These are phyloP conservation scores for Pisolithus thermaeus DNA, from an alignment of 1,284 basidiomycete genomes.

Conservation along the genomic window DNA sequence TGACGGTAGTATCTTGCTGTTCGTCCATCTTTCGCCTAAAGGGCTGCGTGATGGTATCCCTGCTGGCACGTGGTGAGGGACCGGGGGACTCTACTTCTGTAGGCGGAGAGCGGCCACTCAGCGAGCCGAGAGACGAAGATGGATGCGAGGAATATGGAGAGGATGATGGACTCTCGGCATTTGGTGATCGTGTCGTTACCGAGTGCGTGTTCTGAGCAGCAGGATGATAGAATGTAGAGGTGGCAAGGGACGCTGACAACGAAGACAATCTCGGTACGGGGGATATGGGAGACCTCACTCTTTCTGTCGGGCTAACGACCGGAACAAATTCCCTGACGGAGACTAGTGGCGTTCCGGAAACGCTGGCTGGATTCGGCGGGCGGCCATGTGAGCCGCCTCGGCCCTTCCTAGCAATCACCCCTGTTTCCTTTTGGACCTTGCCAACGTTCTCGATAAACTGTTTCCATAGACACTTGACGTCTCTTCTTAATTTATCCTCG, in stretches of 20 bases:
- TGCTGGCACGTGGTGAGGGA: conserved; percentile 27
- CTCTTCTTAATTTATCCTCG: conserved; percentile 48
- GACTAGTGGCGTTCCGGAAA: conserved; percentile 20
- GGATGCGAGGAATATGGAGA: conserved; percentile 29
- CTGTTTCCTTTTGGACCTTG: conserved; percentile 39
- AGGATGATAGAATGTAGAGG: conserved; percentile 54
- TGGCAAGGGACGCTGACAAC: conserved; percentile 64
- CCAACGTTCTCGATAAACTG: conserved; percentile 48
- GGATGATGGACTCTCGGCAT: conserved; percentile 21
- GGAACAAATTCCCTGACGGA: conserved; percentile 53
- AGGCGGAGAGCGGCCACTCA: conserved; percentile 27
- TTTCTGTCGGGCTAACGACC: conserved; percentile 32
- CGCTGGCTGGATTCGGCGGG: conserved; percentile 11
- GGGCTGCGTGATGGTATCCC: conserved; percentile 32
- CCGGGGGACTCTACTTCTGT: conserved; percentile 30
- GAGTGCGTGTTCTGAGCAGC: conserved; percentile 9
- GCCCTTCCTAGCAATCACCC: conserved; percentile 10
- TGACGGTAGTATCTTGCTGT: conserved; percentile 57
- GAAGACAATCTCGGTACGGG: conserved; percentile 46
- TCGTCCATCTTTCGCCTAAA: conserved; percentile 59
- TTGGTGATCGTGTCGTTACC: conserved; percentile 9
- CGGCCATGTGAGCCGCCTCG: conserved; percentile 21
- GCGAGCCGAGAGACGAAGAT: conserved; percentile 22
- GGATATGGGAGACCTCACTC: conserved; percentile 30
- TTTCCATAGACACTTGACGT: conserved; percentile 62